Evolutionary conservation across 2,329 filamentous ascomycete genomes (phyloP).

Genomic region (Diaporthe ilicicola): DNA sequence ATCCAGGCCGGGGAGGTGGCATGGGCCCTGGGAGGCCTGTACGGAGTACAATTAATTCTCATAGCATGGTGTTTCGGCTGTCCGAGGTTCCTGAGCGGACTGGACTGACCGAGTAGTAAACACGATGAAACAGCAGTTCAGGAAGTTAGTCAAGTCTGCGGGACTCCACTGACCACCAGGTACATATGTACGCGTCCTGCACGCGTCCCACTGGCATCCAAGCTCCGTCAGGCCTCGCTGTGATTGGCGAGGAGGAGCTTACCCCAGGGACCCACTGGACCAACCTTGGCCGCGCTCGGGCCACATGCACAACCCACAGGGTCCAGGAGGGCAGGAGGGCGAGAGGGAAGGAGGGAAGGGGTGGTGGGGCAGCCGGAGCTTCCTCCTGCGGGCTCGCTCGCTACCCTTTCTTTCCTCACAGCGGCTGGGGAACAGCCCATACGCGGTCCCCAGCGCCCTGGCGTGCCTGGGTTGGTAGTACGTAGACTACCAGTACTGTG

Average conservation of each 20-base stretch:
- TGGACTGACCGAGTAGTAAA: background rate
- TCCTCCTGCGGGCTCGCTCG: background rate
- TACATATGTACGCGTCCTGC: constrained; percentile 1
- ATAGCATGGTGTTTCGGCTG: background rate
- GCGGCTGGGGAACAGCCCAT: constrained; percentile 1
- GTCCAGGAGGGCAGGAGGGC: background rate
- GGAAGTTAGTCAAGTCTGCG: background rate
- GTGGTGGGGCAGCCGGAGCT: constrained; percentile 2
- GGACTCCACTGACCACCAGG: constrained; percentile 1
- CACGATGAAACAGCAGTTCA: constrained; percentile 10
- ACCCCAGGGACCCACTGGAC: constrained; percentile 16
- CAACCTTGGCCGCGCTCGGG: background rate
- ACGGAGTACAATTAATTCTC: background rate
- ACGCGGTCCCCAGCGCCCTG: background rate
- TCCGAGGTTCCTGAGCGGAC: background rate
- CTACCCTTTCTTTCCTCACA: background rate
- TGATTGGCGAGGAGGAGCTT: background rate
- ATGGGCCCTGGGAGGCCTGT: background rate
- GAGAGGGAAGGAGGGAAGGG: background rate
- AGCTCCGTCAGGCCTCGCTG: background rate
- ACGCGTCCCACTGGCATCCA: constrained; percentile 21
- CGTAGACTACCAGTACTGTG: no score
- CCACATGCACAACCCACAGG: constrained; percentile 13
- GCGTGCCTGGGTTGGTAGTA: background rate
- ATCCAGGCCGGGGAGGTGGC: background rate